Evolutionary conservation across 768 basidiomycete species (phyloP).

Genomic region (Kwoniella newhampshirensis): DNA sequence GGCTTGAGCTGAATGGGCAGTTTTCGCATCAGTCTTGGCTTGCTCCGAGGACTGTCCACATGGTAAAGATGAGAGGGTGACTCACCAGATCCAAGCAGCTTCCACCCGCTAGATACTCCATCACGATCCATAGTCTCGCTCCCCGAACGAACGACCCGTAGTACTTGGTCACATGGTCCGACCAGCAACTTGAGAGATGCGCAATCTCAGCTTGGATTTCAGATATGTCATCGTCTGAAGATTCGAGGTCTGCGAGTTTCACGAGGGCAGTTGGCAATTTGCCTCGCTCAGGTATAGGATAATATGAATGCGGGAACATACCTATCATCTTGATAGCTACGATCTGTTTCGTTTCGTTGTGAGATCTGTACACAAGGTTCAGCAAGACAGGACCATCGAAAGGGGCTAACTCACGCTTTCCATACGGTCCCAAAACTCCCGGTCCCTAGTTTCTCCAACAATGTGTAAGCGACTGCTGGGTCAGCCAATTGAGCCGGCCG

Average conservation of each 20-base stretch:
- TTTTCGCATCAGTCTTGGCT: slow-evolving; percentile 9
- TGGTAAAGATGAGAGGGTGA: background rate
- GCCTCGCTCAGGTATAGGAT: slow-evolving; percentile 4
- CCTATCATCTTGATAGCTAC: slow-evolving; percentile 99
- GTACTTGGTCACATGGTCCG: slow-evolving; percentile 92
- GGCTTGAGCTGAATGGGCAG: slow-evolving; percentile 66
- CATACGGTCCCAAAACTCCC: slow-evolving; percentile 96
- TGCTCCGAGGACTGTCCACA: no score
- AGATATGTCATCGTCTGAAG: slow-evolving; percentile 96
- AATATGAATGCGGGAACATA: slow-evolving; percentile 54
- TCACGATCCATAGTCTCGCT: slow-evolving; percentile 98
- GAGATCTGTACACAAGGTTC: slow-evolving; percentile 58
- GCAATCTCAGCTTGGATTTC: slow-evolving; percentile 99
- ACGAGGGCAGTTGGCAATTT: background rate
- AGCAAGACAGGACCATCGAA: background rate
- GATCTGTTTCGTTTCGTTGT: slow-evolving; percentile 88
- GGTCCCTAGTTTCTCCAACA: slow-evolving; percentile 94
- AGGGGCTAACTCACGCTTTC: slow-evolving; percentile 65
- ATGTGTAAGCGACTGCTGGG: slow-evolving; percentile 84
- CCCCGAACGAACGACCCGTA: slow-evolving; percentile 95
- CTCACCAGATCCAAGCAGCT: slow-evolving; percentile 84
- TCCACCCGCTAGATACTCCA: slow-evolving; percentile 99
- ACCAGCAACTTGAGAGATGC: slow-evolving; percentile 91
- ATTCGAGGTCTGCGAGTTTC: slow-evolving; percentile 73
- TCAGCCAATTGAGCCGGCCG: slow-evolving; percentile 54